phyloP scores from a whole-genome alignment of 2,329 filamentous ascomycete genomes.

The Gremmenia infestans region DNA sequence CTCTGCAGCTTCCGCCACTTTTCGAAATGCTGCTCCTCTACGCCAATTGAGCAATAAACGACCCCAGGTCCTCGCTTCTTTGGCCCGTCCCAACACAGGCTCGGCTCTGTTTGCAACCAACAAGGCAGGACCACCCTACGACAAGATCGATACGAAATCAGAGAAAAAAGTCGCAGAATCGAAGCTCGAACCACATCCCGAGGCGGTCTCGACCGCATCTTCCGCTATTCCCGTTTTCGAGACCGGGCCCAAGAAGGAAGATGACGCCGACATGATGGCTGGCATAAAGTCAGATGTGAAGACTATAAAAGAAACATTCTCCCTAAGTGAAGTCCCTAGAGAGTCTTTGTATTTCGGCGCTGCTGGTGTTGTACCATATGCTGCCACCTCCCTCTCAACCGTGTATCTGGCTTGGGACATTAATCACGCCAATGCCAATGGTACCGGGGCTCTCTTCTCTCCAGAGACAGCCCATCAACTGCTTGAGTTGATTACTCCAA shows the following conservation, averaged over 20 bases:
- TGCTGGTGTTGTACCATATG: constrained; percentile 78
- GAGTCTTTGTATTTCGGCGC: constrained; percentile 65
- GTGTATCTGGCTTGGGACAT: constrained; percentile 80
- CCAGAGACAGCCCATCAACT: constrained; percentile 65
- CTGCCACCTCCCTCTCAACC: constrained; percentile 77
- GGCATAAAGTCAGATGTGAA: constrained; percentile 52
- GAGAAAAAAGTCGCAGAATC: constrained; percentile 51
- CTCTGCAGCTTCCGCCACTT: constrained; percentile 22
- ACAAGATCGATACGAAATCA: constrained; percentile 47
- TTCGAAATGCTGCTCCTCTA: constrained; percentile 16
- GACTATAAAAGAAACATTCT: constrained; percentile 65
- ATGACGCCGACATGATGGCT: constrained; percentile 48
- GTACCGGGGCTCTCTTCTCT: constrained; percentile 59
- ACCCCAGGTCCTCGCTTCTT: constrained; percentile 16
- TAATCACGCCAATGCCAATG: constrained; percentile 59
- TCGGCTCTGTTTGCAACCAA: constrained; percentile 39
- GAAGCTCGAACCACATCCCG: constrained; percentile 55
- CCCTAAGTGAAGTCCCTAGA: constrained; percentile 57
- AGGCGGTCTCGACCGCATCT: constrained; percentile 56
- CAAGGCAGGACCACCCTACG: constrained; percentile 26
- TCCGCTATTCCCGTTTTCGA: constrained; percentile 47
- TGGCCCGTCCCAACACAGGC: constrained; percentile 37
- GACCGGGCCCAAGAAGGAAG: constrained; percentile 22
- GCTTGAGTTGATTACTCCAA: constrained; percentile 71
- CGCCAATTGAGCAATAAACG: constrained; percentile 22